These are phyloP conservation scores for Rhododendron vialii DNA, from an alignment of 148 eudicot genomes.

Conservation along the genomic window DNA sequence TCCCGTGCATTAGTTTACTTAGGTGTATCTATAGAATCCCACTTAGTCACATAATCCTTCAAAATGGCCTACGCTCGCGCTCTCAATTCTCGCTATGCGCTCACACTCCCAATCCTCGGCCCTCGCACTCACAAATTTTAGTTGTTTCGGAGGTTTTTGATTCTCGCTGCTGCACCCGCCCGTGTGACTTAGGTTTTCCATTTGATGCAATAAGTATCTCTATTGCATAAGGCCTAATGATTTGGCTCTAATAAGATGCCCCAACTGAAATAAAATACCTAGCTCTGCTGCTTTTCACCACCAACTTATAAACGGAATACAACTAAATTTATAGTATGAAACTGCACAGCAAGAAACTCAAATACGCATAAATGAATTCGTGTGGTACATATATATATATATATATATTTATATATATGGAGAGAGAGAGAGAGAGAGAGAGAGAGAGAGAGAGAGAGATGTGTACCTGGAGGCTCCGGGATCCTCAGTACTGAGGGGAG, in stretches of 20 bases:
- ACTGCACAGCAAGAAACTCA: neutral
- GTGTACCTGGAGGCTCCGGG: slow-evolving; percentile 48
- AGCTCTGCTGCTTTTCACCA: neutral
- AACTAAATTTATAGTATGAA: neutral
- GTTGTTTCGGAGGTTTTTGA: neutral
- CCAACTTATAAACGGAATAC: neutral
- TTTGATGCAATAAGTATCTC: neutral
- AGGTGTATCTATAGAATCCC: neutral
- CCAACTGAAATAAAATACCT: neutral
- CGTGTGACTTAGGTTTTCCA: neutral
- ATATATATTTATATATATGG: neutral
- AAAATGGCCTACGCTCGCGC: no score
- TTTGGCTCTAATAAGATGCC: neutral
- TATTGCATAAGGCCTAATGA: neutral
- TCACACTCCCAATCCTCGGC: no score
- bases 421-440: no score
- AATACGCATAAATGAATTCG: neutral
- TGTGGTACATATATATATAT: neutral
- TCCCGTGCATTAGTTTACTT: neutral
- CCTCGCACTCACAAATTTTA: no score
- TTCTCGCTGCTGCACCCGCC: neutral
- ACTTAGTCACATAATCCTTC: no score
- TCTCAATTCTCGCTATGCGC: no score
- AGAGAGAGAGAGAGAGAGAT: slow-evolving; percentile 5
- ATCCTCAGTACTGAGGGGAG: slow-evolving; percentile 60